Conservation (phyloP, 805 yeast genomes). For the Kodamaea sagamina region DNA sequence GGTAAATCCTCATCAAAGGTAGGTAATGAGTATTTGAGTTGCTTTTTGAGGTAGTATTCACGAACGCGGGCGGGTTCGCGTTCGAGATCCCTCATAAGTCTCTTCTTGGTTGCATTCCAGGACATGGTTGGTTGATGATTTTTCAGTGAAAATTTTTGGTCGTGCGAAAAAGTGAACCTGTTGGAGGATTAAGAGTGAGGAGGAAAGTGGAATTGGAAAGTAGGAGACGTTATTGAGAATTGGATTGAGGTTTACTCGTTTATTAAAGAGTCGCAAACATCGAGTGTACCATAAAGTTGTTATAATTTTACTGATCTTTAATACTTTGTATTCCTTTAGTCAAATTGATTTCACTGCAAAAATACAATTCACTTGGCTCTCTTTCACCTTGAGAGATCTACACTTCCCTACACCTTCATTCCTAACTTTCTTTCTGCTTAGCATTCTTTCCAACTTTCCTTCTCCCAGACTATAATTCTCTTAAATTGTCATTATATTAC, state of each 20-base stretch:
- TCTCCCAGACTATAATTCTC: not conserved
- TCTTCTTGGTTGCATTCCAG: conserved; percentile 34
- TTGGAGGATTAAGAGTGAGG: too few relatives aligned
- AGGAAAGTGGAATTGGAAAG: too few relatives aligned
- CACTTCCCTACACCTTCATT: too few relatives aligned
- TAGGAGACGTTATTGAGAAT: too few relatives aligned
- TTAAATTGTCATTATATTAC: conserved; percentile 6
- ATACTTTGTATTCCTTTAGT: too few relatives aligned
- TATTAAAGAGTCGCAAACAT: too few relatives aligned
- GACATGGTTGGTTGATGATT: conserved; percentile 26
- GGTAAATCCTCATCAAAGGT: conserved; percentile 29
- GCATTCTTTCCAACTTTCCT: not conserved
- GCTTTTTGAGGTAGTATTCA: conserved; percentile 25
- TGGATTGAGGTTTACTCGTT: too few relatives aligned
- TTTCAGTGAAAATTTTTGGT: conserved; percentile 12
- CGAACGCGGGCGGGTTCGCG: conserved; percentile 34
- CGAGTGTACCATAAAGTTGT: too few relatives aligned
- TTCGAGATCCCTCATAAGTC: conserved; percentile 39
- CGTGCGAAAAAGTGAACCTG: conserved; percentile 7
- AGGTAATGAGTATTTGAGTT: conserved; percentile 31
- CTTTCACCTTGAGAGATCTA: too few relatives aligned
- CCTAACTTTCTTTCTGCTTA: not conserved
- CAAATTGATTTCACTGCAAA: too few relatives aligned
- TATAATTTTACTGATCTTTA: too few relatives aligned
- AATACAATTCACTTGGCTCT: too few relatives aligned